Percentiles rank a stretch among this genome's conserved stretches.
Conservation (phyloP, 148 eudicot genomes). For the Camellia sinensis region DNA sequence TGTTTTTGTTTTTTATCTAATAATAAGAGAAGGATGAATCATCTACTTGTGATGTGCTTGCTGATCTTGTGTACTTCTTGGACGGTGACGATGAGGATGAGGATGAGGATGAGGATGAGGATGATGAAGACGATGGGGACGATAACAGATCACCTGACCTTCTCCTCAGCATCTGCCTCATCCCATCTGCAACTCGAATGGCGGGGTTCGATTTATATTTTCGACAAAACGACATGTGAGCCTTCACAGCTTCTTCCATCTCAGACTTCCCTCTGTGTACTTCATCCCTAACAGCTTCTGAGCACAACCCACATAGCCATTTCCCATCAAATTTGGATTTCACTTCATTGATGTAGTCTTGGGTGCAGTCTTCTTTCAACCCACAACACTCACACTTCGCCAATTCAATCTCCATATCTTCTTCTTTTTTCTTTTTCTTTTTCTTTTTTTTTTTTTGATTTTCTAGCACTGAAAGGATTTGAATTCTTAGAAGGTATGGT, state of each 20-base stretch:
- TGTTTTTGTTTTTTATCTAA: not conserved
- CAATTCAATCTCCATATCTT: constrained; percentile 50
- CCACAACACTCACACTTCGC: constrained; percentile 79
- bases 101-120: not conserved
- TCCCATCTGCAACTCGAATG: constrained; percentile 59
- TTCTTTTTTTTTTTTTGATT: not conserved
- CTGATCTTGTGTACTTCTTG: constrained; percentile 37
- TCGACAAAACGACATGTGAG: constrained; percentile 72
- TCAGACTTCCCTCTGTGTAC: constrained; percentile 29
- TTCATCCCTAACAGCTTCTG: constrained; percentile 74
- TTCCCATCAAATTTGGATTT: constrained; percentile 67
- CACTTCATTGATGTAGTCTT: constrained; percentile 56
- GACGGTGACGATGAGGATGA: constrained; percentile 9
- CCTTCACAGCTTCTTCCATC: constrained; percentile 59
- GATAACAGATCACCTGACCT: constrained; percentile 32
- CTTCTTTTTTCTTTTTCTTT: too few species aligned
- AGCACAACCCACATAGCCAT: constrained; percentile 82
- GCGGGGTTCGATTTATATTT: constrained; percentile 68
- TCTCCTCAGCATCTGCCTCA: constrained; percentile 66
- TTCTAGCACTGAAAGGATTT: not conserved
- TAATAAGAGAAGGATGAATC: constrained; percentile 23
- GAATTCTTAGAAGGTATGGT: not conserved
- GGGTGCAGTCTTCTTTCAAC: constrained; percentile 72
- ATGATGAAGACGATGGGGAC: not conserved
- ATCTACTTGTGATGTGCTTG: constrained; percentile 28